Evolutionary conservation across 2,329 filamentous ascomycete species (phyloP).

Genomic region (Ceratocystis destructans): DNA sequence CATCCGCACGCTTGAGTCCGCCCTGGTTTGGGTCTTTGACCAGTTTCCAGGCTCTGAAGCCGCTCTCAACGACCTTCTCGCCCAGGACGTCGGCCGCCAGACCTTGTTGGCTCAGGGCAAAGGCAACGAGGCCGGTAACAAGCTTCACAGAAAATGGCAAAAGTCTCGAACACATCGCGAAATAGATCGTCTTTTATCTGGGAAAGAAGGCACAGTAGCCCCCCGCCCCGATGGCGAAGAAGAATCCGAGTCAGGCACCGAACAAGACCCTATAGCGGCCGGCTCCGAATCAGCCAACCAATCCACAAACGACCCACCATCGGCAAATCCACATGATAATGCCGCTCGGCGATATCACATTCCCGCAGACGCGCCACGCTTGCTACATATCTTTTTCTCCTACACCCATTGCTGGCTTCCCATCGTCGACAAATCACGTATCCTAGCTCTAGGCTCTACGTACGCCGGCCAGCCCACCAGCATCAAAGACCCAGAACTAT

Average conservation of each 20-base stretch:
- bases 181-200: slow-evolving; percentile 48
- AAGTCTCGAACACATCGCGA: slow-evolving; percentile 48
- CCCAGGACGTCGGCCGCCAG: slow-evolving; percentile 31
- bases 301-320: background rate
- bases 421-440: slow-evolving; percentile 51
- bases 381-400: slow-evolving; percentile 60
- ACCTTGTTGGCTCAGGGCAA: slow-evolving; percentile 39
- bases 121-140: slow-evolving; percentile 34
- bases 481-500: slow-evolving; percentile 42
- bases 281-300: background rate
- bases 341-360: slow-evolving; percentile 25
- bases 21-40: slow-evolving; percentile 52
- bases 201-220: slow-evolving; percentile 26
- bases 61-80: slow-evolving; percentile 41
- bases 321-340: background rate
- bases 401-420: slow-evolving; percentile 68
- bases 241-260: slow-evolving; percentile 25
- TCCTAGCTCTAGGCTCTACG: slow-evolving; percentile 36
- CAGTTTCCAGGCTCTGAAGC: slow-evolving; percentile 46
- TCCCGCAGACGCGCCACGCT: slow-evolving; percentile 41
- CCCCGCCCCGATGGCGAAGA: slow-evolving; percentile 27
- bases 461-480: slow-evolving; percentile 30
- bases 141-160: slow-evolving; percentile 48
- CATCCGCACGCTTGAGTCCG: slow-evolving; percentile 57
- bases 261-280: background rate